Percentiles rank a stretch among this genome's conserved stretches.
These are phyloP conservation scores for Mortierella sp. DNA, from an alignment of 371 early-diverging fungal species.

Conservation along the genomic window DNA sequence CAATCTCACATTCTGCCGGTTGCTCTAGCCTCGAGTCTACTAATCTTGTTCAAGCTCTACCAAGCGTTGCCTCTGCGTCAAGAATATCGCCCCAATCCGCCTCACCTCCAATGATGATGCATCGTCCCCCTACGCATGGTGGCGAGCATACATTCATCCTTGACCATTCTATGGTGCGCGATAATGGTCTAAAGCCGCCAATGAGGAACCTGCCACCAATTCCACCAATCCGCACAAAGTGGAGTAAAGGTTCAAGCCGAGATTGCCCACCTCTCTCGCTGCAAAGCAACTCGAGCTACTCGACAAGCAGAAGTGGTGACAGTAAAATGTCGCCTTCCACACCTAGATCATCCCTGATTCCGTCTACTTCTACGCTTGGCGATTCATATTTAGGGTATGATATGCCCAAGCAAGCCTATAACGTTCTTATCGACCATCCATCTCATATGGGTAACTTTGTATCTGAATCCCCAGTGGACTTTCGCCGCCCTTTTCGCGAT, in stretches of 20 bases:
- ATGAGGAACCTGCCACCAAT: constrained; percentile 23
- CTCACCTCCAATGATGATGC: constrained; percentile 4
- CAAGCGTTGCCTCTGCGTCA: background rate
- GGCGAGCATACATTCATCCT: background rate
- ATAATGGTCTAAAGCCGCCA: constrained; percentile 1
- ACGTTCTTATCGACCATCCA: background rate
- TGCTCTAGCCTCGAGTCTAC: constrained; percentile 4
- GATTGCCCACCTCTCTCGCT: constrained; percentile 38
- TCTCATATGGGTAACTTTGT: constrained; percentile 2
- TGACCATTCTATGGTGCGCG: background rate
- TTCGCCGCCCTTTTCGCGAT: constrained; percentile 18
- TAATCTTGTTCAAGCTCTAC: background rate
- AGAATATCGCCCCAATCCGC: background rate
- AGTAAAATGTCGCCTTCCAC: constrained; percentile 36
- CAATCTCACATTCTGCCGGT: constrained; percentile 14
- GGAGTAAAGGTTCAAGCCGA: constrained; percentile 3
- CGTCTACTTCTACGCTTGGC: constrained; percentile 2
- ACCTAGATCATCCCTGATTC: constrained; percentile 27
- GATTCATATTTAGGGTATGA: constrained; percentile 7
- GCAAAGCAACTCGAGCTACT: constrained; percentile 28
- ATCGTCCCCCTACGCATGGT: constrained; percentile 1
- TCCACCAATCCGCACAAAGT: constrained; percentile 40
- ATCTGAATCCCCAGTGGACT: constrained; percentile 26
- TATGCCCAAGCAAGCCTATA: constrained; percentile 5
- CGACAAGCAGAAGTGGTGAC: constrained; percentile 21